Conservation (phyloP, 2,329 filamentous ascomycete species). For the Curvularia hawaiiensis region DNA sequence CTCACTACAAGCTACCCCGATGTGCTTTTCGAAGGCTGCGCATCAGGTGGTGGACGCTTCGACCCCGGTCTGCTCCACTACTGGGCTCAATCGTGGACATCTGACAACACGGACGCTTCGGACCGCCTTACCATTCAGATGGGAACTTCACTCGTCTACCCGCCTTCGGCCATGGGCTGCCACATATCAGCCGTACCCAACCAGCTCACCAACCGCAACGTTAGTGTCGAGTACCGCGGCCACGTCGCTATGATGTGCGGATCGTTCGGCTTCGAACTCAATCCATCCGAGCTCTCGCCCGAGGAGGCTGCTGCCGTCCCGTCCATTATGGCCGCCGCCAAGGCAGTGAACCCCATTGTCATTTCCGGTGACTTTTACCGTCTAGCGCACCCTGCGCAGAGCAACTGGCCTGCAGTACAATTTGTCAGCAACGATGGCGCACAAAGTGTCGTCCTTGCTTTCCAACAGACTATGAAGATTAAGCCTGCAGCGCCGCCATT, state of each 20-base stretch:
- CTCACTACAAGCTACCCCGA: constrained; percentile 65
- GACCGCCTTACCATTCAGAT: constrained; percentile 67
- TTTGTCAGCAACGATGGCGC: constrained; percentile 60
- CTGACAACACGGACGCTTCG: constrained; percentile 67
- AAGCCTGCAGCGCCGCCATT: constrained; percentile 62
- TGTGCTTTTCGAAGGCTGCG: constrained; percentile 70
- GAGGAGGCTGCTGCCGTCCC: constrained; percentile 62
- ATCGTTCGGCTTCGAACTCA: constrained; percentile 68
- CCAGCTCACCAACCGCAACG: constrained; percentile 59
- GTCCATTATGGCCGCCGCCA: constrained; percentile 58
- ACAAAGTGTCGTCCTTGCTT: constrained; percentile 63
- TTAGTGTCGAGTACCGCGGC: constrained; percentile 64
- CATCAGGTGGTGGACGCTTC: constrained; percentile 68
- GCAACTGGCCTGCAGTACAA: constrained; percentile 66
- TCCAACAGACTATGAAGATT: constrained; percentile 60
- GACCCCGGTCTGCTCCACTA: constrained; percentile 68
- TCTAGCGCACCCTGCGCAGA: constrained; percentile 61
- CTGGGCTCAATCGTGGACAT: constrained; percentile 70
- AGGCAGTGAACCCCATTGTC: constrained; percentile 64
- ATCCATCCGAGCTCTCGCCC: constrained; percentile 58
- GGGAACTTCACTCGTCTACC: constrained; percentile 67
- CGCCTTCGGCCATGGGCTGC: constrained; percentile 67
- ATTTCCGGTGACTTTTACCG: constrained; percentile 65
- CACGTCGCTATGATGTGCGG: constrained; percentile 73
- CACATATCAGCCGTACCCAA: constrained; percentile 68